phyloP scores from a whole-genome alignment of 768 basidiomycete genomes.

The Suillus subaureus region DNA sequence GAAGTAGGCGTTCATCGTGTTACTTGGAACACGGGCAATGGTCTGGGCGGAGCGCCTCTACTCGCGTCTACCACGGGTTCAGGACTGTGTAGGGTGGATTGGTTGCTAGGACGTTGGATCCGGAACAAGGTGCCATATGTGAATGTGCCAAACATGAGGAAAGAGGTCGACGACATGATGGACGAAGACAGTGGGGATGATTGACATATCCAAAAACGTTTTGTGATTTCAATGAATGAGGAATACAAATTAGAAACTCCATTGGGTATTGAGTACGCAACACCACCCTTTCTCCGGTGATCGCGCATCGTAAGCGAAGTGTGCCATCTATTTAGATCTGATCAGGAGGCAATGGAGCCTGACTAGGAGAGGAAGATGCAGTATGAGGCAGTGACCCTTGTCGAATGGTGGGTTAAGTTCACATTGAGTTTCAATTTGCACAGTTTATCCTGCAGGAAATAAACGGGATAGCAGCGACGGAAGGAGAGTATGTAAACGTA shows the following conservation, averaged over 20 bases:
- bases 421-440: too few relatives aligned
- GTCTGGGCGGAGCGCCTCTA: slow-evolving; percentile 57
- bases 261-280: background rate
- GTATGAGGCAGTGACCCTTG: background rate
- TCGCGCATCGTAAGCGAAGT: too few relatives aligned
- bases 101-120: slow-evolving; percentile 74
- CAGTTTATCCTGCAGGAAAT: background rate
- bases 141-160: slow-evolving; percentile 60
- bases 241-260: background rate
- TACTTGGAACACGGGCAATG: slow-evolving; percentile 79
- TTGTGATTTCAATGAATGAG: background rate
- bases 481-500: background rate
- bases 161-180: slow-evolving; percentile 50
- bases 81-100: slow-evolving; percentile 86
- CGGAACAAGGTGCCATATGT: slow-evolving; percentile 68
- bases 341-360: too few relatives aligned
- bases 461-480: background rate
- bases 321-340: too few relatives aligned
- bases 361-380: background rate
- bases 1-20: slow-evolving; percentile 80
- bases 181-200: slow-evolving; percentile 39
- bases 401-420: background rate
- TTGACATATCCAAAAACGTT: background rate
- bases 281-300: too few relatives aligned
- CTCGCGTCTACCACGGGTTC: slow-evolving; percentile 82